Base-by-base conservation (phyloP, 257 asterid species). In the Salvia splendens region DNA sequence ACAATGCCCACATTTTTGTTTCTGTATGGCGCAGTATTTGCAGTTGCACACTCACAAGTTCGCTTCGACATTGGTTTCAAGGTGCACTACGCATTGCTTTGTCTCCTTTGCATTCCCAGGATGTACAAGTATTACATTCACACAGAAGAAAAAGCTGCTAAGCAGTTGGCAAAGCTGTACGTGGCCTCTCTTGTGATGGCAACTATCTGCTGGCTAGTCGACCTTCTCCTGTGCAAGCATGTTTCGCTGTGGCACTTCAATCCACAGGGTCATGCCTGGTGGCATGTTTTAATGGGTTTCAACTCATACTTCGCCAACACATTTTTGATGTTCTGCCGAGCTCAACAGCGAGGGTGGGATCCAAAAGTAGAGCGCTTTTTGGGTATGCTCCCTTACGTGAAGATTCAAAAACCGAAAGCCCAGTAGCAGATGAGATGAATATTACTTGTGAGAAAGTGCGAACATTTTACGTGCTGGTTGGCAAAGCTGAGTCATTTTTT, bases 1-100 rank as follows among this genome's bases (percentile, higher is more conserved):
- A 89, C 98, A 3, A 92, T 89, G 98, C 98, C 98, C 28, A 92
- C 93, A 4, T 92, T 92, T 70, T 59, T 92, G 79, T 92, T 87
- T 85, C 85, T 92, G 57, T 92, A 92, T 52, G 98, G 97, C 58
- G 87, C 88, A 30, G 79, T 68, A 67, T 92, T 87, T 74, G 98
- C 93, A 11, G 50, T 86, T 11, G 95, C 87, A 16, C 98, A 92
- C 77, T 81, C 96, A 50, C 84, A 75, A 75, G 49, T 89, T 62
- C 88, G 81, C 70, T 87, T 92, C 24, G 87, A 85, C 50, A 82
- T 85, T 36, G 85, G 82, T 49, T 92, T 92, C 59, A 87, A 88
- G 84, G 83, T 78, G 65, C 98, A 92, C 68, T 92, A 89, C 8
- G 98, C 84, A 15, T 79, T 89, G 59, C 92, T 92, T 2, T 92